phyloP scores from a whole-genome alignment of 2,329 filamentous ascomycete species.

The Raffaelea albimanens region DNA sequence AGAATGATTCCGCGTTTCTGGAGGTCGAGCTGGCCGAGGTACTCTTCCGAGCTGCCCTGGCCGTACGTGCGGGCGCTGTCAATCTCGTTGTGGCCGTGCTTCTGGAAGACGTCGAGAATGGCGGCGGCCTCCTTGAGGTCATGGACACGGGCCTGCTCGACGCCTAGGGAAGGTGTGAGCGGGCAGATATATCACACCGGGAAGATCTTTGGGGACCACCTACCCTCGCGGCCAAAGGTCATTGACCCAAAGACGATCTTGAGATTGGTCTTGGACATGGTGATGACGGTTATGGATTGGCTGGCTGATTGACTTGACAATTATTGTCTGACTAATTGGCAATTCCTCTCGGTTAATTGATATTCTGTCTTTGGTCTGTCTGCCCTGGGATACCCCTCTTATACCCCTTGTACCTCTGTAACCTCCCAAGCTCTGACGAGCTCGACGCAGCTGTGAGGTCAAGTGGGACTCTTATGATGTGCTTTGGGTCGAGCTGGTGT shows the following conservation, averaged over 20 bases:
- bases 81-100: conserved; percentile 57
- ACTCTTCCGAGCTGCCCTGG: conserved; percentile 51
- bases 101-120: conserved; percentile 55
- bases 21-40: conserved; percentile 30
- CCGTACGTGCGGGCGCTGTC: conserved; percentile 61
- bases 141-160: conserved; percentile 18
- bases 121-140: conserved; percentile 43
- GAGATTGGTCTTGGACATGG: not conserved
- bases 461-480: too few relatives aligned
- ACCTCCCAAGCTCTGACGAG: too few relatives aligned
- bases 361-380: too few relatives aligned
- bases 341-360: too few relatives aligned
- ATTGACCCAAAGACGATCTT: conserved; percentile 22
- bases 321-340: not conserved
- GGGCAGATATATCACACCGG: too few relatives aligned
- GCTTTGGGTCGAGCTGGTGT: too few relatives aligned
- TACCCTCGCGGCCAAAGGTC: conserved; percentile 17
- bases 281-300: not conserved
- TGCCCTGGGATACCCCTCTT: too few relatives aligned
- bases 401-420: too few relatives aligned
- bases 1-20: conserved; percentile 19
- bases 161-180: conserved; percentile 6
- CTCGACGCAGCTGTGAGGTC: too few relatives aligned
- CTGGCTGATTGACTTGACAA: not conserved
- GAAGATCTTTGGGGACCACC: not conserved